phyloP scores from a whole-genome alignment of 495 filamentous ascomycete genomes.

The Rhypophila decipiens region DNA sequence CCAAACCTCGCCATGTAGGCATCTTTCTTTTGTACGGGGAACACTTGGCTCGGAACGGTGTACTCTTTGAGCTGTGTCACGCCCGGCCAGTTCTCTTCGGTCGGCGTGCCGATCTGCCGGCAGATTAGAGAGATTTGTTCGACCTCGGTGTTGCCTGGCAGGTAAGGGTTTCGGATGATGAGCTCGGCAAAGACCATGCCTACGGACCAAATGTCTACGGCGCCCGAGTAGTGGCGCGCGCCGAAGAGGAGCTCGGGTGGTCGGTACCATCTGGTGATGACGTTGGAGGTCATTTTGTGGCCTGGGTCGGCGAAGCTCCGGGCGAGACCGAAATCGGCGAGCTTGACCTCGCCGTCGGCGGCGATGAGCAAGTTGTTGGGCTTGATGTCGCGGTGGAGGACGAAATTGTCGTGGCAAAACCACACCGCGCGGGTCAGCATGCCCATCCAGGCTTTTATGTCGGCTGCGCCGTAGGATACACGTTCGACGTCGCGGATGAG shows the following conservation, averaged over 20 bases:
- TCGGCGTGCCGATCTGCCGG: constrained; percentile 81
- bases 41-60: constrained; percentile 50
- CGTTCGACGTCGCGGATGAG: constrained; percentile 75
- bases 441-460: constrained; percentile 98
- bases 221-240: constrained; percentile 79
- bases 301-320: constrained; percentile 84
- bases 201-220: constrained; percentile 94
- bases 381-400: constrained; percentile 98
- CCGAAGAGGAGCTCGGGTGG: constrained; percentile 90
- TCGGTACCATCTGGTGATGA: constrained; percentile 96
- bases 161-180: constrained; percentile 69
- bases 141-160: constrained; percentile 62
- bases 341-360: constrained; percentile 83
- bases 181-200: constrained; percentile 91
- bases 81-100: constrained; percentile 92
- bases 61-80: constrained; percentile 78
- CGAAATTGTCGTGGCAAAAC: constrained; percentile 93
- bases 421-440: constrained; percentile 91
- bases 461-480: constrained; percentile 61
- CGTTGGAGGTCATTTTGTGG: constrained; percentile 81
- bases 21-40: constrained; percentile 59
- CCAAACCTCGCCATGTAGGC: constrained; percentile 67
- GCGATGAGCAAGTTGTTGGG: constrained; percentile 96
- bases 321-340: constrained; percentile 96
- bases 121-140: constrained; percentile 79